Evolutionary conservation across 176 grass and related monocot species (phyloP).

Genomic region (Avena eriantha): DNA sequence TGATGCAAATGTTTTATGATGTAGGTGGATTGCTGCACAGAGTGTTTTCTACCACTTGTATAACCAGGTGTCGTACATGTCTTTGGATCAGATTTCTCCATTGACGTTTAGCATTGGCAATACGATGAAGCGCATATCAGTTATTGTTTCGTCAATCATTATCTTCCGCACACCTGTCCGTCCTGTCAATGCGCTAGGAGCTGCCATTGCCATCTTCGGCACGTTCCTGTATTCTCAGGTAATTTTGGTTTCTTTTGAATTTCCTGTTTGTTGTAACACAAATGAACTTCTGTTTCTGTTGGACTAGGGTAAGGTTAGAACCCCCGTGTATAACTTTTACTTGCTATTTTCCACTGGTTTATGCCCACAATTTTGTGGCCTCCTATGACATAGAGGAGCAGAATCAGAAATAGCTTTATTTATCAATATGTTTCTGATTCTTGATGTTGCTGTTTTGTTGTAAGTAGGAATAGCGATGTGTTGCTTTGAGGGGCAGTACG

Average conservation of each 20-base stretch:
- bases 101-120: conserved; percentile 94
- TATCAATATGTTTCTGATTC: not conserved
- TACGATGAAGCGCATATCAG: conserved; percentile 96
- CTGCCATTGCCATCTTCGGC: conserved; percentile 90
- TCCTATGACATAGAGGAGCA: conserved; percentile 8
- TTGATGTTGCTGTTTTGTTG: not conserved
- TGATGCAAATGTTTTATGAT: conserved; percentile 42
- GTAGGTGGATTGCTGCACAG: conserved; percentile 91
- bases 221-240: conserved; percentile 98
- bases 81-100: conserved; percentile 85
- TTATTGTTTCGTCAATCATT: conserved; percentile 94
- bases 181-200: conserved; percentile 86
- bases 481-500: not conserved
- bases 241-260: conserved; percentile 39
- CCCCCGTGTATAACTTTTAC: conserved; percentile 4
- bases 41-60: conserved; percentile 96
- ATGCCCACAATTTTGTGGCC: not conserved
- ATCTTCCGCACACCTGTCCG: conserved; percentile 90
- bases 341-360: not conserved
- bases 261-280: not conserved
- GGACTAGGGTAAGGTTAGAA: not conserved
- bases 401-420: not conserved
- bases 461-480: conserved; percentile 15
- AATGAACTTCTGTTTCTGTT: not conserved
- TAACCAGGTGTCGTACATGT: conserved; percentile 99